A percentile compares a stretch with the other conserved stretches of the same genome.
Conservation (phyloP, 352 stramenopile genomes). For the Phytophthora ohioensis region DNA sequence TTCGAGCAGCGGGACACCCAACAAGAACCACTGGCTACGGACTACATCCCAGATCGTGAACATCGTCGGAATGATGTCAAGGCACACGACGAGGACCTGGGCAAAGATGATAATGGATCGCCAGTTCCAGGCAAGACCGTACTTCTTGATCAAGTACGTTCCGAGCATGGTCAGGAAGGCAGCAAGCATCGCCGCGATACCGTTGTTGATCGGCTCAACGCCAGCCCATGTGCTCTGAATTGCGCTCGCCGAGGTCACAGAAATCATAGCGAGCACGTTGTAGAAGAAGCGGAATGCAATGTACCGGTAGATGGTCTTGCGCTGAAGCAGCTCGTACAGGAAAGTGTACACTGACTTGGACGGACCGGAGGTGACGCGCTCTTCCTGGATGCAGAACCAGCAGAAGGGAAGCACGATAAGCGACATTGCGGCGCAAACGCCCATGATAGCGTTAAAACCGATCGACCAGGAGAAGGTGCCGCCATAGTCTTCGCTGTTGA, state of each 20-base stretch:
- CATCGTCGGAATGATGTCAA: conserved; percentile 60
- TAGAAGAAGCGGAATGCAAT: conserved; percentile 68
- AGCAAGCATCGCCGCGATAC: conserved; percentile 59
- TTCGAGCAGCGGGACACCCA: conserved; percentile 66
- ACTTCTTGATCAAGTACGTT: conserved; percentile 45
- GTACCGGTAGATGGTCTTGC: conserved; percentile 56
- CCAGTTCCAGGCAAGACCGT: conserved; percentile 66
- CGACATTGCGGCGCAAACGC: conserved; percentile 43
- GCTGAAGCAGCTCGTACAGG: conserved; percentile 56
- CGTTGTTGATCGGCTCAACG: conserved; percentile 70
- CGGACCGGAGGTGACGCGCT: conserved; percentile 33
- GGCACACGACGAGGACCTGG: conserved; percentile 54
- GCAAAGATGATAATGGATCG: conserved; percentile 49
- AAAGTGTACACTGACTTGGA: conserved; percentile 49
- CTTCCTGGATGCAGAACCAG: conserved; percentile 63
- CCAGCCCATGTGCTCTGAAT: conserved; percentile 68
- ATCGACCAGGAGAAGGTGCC: conserved; percentile 65
- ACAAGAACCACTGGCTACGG: conserved; percentile 76
- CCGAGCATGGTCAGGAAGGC: conserved; percentile 53
- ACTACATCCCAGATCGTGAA: conserved; percentile 76
- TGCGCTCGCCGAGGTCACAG: conserved; percentile 54
- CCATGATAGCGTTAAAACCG: conserved; percentile 69
- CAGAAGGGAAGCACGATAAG: conserved; percentile 49
- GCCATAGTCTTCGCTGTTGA: conserved; percentile 64
- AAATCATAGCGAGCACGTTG: conserved; percentile 58